Base-by-base conservation (phyloP, 345 rosid genomes). In the Citrus sp. region DNA sequence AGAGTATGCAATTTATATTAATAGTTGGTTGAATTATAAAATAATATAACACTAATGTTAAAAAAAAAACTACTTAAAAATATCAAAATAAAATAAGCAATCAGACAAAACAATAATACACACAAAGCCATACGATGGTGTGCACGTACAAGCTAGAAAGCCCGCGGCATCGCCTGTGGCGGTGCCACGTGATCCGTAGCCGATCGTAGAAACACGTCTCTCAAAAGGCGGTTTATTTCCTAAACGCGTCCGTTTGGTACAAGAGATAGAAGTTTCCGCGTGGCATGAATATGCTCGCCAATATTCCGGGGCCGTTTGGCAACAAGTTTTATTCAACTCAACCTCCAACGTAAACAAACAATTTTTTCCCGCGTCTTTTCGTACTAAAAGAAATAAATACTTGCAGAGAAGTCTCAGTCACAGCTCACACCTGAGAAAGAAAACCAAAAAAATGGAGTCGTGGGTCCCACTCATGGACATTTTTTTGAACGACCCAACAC, bases 391-490 rank as follows among this genome's bases (percentile, higher is more conserved):
- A 54, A 54, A 4, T 5, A 18, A 5, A 46, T n/a, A 2, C 28
- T n/a, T 22, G 12, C 55, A 4, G 55, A 60, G 38, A 59, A 10
- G 10, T 38, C 56, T 28, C 34, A 3, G 22, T 58, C 34, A 7
- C 27, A 7, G 7, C 51, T 12, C 14, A 3, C 16, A 10, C 51
- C 16, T 3, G 3, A 46, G 3, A 3, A 42, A 12, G 2, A 32
- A 4, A 54, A 34, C 25, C 24, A 7, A 34, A 51, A 16, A 22
- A 21, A 94, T 90, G 94, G 93, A 92, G 85, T 65, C 81, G 54
- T 94, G 96, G 96, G 68, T 86, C 59, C 93, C 93, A 2, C 87
- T 92, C 64, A 80, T 92, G 67, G 82, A 89, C 80, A 87, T 91
- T 65, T 88, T 94, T 81, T 78, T 87, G 63, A 88, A 84, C 75